Conservation (phyloP, 371 early-diverging fungal species). For the Chytridiales sp. region DNA sequence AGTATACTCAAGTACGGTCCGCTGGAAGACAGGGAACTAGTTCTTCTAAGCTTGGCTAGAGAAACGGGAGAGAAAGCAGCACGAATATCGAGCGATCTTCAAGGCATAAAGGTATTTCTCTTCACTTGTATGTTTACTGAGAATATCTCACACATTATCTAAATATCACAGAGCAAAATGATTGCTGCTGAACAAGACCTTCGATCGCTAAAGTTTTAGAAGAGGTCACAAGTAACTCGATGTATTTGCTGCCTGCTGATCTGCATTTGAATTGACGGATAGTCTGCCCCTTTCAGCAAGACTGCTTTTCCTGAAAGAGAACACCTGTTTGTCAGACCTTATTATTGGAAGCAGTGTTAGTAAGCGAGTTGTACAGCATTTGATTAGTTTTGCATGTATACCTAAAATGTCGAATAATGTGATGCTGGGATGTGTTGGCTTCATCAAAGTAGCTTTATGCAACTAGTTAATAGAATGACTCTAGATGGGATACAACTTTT, state of each 20-base stretch:
- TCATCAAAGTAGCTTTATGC: conserved; percentile 34
- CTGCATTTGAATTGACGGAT: too few relatives aligned
- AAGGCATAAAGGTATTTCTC: conserved; percentile 39
- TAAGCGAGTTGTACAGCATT: neutral
- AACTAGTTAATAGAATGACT: conserved; percentile 1
- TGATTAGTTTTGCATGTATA: neutral
- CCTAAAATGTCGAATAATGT: conserved; percentile 39
- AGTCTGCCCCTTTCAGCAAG: too few relatives aligned
- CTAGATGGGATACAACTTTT: neutral
- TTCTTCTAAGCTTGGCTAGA: conserved; percentile 44
- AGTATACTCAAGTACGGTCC: conserved; percentile 46
- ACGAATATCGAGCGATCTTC: conserved; percentile 41
- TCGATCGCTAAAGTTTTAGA: conserved; percentile 3
- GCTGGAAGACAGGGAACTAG: conserved; percentile 51
- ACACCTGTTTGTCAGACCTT: conserved; percentile 29
- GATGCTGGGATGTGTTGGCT: conserved; percentile 33
- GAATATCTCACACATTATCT: neutral
- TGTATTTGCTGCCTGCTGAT: too few relatives aligned
- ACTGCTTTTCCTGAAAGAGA: conserved; percentile 26
- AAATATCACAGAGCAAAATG: conserved; percentile 6
- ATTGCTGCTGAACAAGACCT: conserved; percentile 12
- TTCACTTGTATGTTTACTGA: neutral
- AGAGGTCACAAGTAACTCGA: neutral
- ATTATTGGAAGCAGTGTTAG: neutral
- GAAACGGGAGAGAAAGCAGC: conserved; percentile 39